Evolutionary conservation across 768 basidiomycete genomes (phyloP).

Genomic region (Pleurotus citrinopileatus): DNA sequence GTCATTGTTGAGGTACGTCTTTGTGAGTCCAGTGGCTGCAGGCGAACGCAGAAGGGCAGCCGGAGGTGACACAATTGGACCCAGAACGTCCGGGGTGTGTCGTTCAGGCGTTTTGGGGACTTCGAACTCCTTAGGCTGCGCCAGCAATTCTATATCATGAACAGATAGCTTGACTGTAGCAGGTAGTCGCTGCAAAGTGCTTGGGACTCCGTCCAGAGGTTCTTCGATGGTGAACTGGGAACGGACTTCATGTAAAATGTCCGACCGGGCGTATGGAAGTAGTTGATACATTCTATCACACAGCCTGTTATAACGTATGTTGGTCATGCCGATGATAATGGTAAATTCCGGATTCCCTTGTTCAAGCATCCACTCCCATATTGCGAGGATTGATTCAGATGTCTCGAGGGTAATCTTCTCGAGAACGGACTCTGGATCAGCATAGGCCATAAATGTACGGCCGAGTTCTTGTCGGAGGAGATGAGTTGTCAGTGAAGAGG

Average conservation of each 20-base stretch:
- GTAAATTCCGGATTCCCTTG: slow-evolving; percentile 40
- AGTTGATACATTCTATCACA: slow-evolving; percentile 32
- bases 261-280: slow-evolving; percentile 18
- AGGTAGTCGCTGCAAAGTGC: slow-evolving; percentile 8
- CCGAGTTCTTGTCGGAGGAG: slow-evolving; percentile 33
- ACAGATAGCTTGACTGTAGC: slow-evolving; percentile 44
- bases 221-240: slow-evolving; percentile 36
- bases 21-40: slow-evolving; percentile 74
- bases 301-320: slow-evolving; percentile 43
- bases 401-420: slow-evolving; percentile 30
- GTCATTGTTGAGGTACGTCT: slow-evolving; percentile 79
- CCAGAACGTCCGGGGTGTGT: slow-evolving; percentile 43
- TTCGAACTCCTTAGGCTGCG: slow-evolving; percentile 33
- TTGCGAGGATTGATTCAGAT: slow-evolving; percentile 36
- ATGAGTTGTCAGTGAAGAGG: slow-evolving; percentile 20
- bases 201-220: slow-evolving; percentile 16
- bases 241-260: slow-evolving; percentile 18
- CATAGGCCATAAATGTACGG: slow-evolving; percentile 26
- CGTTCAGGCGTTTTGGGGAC: slow-evolving; percentile 54
- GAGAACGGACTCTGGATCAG: slow-evolving; percentile 16
- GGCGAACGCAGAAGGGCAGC: slow-evolving; percentile 68
- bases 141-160: slow-evolving; percentile 43
- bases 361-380: slow-evolving; percentile 56
- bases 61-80: slow-evolving; percentile 62
- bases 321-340: slow-evolving; percentile 48